These are phyloP conservation scores for Canariomyces notabilis DNA, from an alignment of 2,329 filamentous ascomycete species.

Conservation along the genomic window DNA sequence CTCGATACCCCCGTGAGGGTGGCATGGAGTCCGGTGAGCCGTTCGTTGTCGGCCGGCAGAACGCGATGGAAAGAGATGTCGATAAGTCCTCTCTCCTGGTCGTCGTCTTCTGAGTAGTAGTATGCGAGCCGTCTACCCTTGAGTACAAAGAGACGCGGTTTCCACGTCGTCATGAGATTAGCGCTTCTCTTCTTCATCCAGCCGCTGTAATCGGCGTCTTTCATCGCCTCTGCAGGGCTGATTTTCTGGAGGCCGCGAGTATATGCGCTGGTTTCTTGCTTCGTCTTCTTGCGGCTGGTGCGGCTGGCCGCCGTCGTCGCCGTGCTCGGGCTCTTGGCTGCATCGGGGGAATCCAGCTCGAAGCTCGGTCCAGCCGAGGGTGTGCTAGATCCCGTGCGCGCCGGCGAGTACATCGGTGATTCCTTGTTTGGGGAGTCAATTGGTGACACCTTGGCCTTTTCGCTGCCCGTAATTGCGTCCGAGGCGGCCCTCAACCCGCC, in stretches of 20 bases:
- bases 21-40: slow-evolving; percentile 83
- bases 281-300: slow-evolving; percentile 63
- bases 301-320: slow-evolving; percentile 44
- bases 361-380: slow-evolving; percentile 64
- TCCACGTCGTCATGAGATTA: slow-evolving; percentile 96
- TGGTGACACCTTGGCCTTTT: slow-evolving; percentile 50
- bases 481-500: slow-evolving; percentile 84
- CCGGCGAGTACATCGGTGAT: slow-evolving; percentile 57
- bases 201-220: slow-evolving; percentile 84
- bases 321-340: slow-evolving; percentile 51
- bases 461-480: slow-evolving; percentile 58
- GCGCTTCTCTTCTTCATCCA: slow-evolving; percentile 99
- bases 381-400: slow-evolving; percentile 71
- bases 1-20: slow-evolving; percentile 82
- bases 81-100: slow-evolving; percentile 89
- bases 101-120: slow-evolving; percentile 91
- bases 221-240: slow-evolving; percentile 74
- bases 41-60: slow-evolving; percentile 88
- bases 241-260: slow-evolving; percentile 79
- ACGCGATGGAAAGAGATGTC: slow-evolving; percentile 97
- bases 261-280: slow-evolving; percentile 95
- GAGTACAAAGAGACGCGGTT: slow-evolving; percentile 89
- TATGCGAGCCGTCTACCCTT: slow-evolving; percentile 88
- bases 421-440: slow-evolving; percentile 48
- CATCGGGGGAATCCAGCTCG: slow-evolving; percentile 70